phyloP scores from a whole-genome alignment of 768 basidiomycete species.

The Naematelia encephala region DNA sequence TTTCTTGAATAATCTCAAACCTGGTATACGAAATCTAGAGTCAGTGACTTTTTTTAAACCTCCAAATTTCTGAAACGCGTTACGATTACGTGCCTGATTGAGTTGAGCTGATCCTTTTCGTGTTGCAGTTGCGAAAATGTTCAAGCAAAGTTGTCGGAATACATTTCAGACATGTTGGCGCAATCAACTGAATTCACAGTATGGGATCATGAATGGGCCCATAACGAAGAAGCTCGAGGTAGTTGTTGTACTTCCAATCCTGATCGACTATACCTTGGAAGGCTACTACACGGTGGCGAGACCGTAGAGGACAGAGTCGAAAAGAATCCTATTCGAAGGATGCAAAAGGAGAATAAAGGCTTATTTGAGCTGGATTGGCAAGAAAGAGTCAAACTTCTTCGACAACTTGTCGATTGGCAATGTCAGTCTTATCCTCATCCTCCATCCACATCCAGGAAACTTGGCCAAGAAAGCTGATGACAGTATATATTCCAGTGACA shows the following conservation, averaged over 20 bases:
- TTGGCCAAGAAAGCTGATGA: not conserved
- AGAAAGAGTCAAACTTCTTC: conserved; percentile 30
- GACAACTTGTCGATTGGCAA: conserved; percentile 47
- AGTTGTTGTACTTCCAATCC: conserved; percentile 26
- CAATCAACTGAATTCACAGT: conserved; percentile 41
- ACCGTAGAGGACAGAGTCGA: conserved; percentile 18
- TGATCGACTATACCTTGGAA: conserved; percentile 26
- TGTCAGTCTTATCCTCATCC: conserved; percentile 31
- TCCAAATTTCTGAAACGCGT: too few species aligned
- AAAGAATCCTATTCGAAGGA: conserved; percentile 28
- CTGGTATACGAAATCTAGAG: conserved; percentile 34
- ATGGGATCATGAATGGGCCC: conserved; percentile 42
- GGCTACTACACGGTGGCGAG: conserved; percentile 35
- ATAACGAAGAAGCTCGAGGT: conserved; percentile 36
- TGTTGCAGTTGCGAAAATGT: conserved; percentile 32
- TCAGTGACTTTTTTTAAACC: conserved; percentile 26
- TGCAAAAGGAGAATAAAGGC: conserved; percentile 29
- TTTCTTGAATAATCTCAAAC: conserved; percentile 39
- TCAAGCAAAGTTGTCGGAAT: conserved; percentile 31
- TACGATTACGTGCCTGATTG: too few species aligned
- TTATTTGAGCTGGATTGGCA: conserved; percentile 44
- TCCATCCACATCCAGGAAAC: not conserved
- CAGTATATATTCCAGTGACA: not conserved
- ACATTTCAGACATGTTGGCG: conserved; percentile 29
- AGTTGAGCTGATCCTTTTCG: too few species aligned